phyloP scores from a whole-genome alignment of 75 land plant genomes.

The Selaginella tamariscina region DNA sequence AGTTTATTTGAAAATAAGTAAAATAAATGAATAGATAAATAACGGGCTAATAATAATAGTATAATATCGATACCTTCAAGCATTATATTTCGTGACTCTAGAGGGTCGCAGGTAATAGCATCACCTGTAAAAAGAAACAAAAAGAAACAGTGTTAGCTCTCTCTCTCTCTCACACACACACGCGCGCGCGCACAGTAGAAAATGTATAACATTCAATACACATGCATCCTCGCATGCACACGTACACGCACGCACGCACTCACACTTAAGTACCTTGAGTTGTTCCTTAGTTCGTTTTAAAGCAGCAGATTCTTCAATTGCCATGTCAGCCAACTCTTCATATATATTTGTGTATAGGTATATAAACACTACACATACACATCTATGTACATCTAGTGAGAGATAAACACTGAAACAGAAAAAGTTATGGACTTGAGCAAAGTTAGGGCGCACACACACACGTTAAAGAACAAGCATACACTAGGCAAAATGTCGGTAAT shows the following conservation, averaged over 20 bases:
- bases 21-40: not conserved
- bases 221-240: no score
- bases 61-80: conserved; percentile 90
- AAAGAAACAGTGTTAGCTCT: no score
- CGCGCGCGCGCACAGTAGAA: not conserved
- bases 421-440: no score
- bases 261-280: conserved; percentile 48
- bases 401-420: no score
- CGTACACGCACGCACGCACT: not conserved
- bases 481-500: no score
- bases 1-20: not conserved
- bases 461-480: no score
- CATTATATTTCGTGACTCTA: conserved; percentile 89
- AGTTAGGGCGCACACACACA: no score
- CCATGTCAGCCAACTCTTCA: conserved; percentile 89
- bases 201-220: no score
- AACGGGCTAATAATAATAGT: no score
- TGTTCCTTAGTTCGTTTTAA: conserved; percentile 49
- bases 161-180: not conserved
- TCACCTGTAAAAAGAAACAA: conserved; percentile 27
- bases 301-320: conserved; percentile 45
- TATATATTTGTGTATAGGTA: no score
- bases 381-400: no score
- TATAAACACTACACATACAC: no score
- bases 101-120: conserved; percentile 87